A percentile compares a stretch with the other conserved stretches of the same genome.
phyloP scores from a whole-genome alignment of 1,284 basidiomycete species.

The Sporisorium exsertum region DNA sequence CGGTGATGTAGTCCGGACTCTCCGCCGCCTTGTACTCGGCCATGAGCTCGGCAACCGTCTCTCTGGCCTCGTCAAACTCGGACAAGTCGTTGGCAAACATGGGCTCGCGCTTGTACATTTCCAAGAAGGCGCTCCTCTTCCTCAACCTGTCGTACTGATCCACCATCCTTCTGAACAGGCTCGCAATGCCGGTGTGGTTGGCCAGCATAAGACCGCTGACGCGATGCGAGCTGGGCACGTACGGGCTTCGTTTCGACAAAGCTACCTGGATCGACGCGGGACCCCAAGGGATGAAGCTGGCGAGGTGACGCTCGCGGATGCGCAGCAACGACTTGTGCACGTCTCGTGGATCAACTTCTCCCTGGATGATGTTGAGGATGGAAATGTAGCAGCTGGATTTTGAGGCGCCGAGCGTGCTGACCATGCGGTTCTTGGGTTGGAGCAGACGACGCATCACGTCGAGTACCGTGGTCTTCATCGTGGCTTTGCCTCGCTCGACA shows the following conservation, averaged over 20 bases:
- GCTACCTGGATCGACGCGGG: constrained; percentile 98
- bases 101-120: constrained; percentile 96
- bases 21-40: constrained; percentile 67
- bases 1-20: constrained; percentile 57
- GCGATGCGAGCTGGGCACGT: constrained; percentile 84
- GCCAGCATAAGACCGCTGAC: constrained; percentile 98
- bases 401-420: constrained; percentile 77
- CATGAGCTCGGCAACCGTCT: constrained; percentile 66
- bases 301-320: constrained; percentile 94
- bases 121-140: constrained; percentile 93
- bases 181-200: constrained; percentile 95
- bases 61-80: constrained; percentile 66
- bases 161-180: constrained; percentile 87
- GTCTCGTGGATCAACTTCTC: constrained; percentile 95
- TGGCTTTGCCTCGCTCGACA: constrained; percentile 67
- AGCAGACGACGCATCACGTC: constrained; percentile 98
- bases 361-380: constrained; percentile 97
- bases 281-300: constrained; percentile 99
- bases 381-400: constrained; percentile 80
- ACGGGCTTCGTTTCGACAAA: constrained; percentile 89
- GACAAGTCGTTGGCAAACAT: constrained; percentile 64
- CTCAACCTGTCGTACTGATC: constrained; percentile 92
- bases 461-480: constrained; percentile 74
- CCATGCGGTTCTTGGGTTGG: constrained; percentile 98
- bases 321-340: constrained; percentile 97